These are phyloP conservation scores for Globisporangium yorkense DNA, from an alignment of 352 stramenopile species.

Conservation along the genomic window DNA sequence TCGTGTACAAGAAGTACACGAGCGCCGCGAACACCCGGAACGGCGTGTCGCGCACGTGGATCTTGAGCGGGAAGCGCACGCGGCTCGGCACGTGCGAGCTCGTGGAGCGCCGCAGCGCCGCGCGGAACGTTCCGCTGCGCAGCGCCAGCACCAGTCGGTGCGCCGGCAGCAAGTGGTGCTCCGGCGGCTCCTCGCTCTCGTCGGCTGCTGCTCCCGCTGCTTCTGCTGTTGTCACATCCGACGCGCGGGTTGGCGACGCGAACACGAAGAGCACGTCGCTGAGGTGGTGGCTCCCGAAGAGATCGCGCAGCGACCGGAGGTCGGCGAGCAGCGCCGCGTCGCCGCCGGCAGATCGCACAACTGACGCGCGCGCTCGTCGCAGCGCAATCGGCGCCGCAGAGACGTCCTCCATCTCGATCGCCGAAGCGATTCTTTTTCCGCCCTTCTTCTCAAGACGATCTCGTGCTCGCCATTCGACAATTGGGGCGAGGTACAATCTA, in stretches of 20 bases:
- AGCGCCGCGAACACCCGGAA: constrained; percentile 66
- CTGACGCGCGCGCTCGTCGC: no score
- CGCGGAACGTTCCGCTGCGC: constrained; percentile 65
- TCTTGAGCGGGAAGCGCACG: constrained; percentile 76
- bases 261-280: constrained; percentile 82
- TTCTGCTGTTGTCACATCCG: background rate
- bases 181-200: background rate
- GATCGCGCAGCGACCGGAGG: constrained; percentile 40
- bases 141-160: constrained; percentile 72
- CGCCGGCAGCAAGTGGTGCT: constrained; percentile 58
- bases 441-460: no score
- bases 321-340: constrained; percentile 35
- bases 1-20: constrained; percentile 76
- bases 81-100: constrained; percentile 60
- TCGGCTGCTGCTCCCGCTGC: background rate
- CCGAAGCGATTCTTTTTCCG: no score
- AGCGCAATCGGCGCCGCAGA: background rate
- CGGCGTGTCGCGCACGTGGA: constrained; percentile 76
- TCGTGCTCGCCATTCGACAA: no score
- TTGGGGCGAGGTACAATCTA: no score
- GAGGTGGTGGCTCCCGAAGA: constrained; percentile 69
- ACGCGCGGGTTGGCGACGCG: constrained; percentile 10
- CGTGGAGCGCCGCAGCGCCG: constrained; percentile 56
- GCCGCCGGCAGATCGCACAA: background rate
- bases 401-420: no score